Percentiles rank a stretch among this genome's conserved stretches.
Conservation (phyloP, 2,329 filamentous ascomycete species). For the Aspergillus amoenus region DNA sequence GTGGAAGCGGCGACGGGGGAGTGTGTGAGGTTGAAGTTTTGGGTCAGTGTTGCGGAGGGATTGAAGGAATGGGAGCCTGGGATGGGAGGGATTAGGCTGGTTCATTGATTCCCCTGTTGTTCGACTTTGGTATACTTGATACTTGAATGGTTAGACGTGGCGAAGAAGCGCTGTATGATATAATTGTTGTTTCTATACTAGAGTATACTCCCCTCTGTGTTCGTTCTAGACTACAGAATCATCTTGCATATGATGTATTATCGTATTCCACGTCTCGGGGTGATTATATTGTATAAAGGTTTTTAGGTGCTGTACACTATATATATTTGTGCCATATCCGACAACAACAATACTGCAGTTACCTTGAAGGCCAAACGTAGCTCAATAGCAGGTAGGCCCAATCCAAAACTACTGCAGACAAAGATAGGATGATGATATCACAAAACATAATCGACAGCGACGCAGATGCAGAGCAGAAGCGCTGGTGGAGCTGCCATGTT, state of each 20-base stretch:
- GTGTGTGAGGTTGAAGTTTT: slow-evolving; percentile 79
- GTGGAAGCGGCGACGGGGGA: slow-evolving; percentile 66
- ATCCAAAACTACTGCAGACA: not conserved
- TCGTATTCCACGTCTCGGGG: too few species aligned
- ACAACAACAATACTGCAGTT: too few species aligned
- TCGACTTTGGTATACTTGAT: not conserved
- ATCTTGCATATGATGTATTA: not conserved
- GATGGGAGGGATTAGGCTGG: slow-evolving; percentile 55
- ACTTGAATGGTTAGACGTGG: not conserved
- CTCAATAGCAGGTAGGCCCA: not conserved
- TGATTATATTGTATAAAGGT: too few species aligned
- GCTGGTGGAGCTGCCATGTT: not conserved
- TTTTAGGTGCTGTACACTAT: too few species aligned
- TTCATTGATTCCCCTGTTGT: slow-evolving; percentile 47
- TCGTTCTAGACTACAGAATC: not conserved
- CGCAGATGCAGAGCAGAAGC: not conserved
- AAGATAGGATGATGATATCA: not conserved
- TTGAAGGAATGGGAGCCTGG: slow-evolving; percentile 83
- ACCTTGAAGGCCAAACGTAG: too few species aligned
- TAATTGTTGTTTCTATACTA: not conserved
- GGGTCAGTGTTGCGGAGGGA: slow-evolving; percentile 81
- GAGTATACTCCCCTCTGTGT: not conserved
- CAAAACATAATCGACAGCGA: not conserved
- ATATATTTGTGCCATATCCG: too few species aligned
- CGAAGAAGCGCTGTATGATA: not conserved